Evolutionary conservation across 306 rosid genomes (phyloP).

Genomic region (Castanea mollissima): DNA sequence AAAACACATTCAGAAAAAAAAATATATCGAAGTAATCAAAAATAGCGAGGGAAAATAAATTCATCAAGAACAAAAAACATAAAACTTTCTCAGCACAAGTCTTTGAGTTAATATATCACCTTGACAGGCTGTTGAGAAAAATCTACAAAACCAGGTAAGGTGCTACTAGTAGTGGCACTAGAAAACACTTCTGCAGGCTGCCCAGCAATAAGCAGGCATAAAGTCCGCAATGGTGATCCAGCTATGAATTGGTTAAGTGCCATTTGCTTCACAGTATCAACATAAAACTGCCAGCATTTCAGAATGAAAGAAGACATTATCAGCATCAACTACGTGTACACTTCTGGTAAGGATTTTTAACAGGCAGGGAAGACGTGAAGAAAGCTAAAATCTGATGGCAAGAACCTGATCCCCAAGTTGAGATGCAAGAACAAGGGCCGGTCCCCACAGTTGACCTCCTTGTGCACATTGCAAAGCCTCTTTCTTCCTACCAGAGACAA

Average conservation of each 20-base stretch:
- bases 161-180: conserved; percentile 30
- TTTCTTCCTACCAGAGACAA: conserved; percentile 82
- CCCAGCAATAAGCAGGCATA: conserved; percentile 91
- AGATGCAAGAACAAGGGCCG: conserved; percentile 91
- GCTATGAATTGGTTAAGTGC: conserved; percentile 71
- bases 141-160: conserved; percentile 35
- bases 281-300: conserved; percentile 57
- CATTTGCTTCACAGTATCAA: conserved; percentile 92
- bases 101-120: conserved; percentile 42
- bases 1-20: neutral
- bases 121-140: conserved; percentile 52
- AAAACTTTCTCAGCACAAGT: neutral
- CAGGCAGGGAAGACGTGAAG: neutral
- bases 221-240: conserved; percentile 89
- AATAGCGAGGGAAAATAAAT: neutral
- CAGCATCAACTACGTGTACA: neutral
- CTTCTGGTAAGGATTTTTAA: neutral
- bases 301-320: neutral
- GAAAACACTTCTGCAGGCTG: conserved; percentile 92
- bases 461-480: conserved; percentile 90
- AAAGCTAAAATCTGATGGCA: neutral
- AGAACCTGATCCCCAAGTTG: conserved; percentile 90
- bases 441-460: conserved; percentile 98
- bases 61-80: neutral
- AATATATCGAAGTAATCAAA: neutral